These are phyloP conservation scores for Neophaeococcomyces aloes DNA, from an alignment of 2,329 filamentous ascomycete species.

Conservation along the genomic window DNA sequence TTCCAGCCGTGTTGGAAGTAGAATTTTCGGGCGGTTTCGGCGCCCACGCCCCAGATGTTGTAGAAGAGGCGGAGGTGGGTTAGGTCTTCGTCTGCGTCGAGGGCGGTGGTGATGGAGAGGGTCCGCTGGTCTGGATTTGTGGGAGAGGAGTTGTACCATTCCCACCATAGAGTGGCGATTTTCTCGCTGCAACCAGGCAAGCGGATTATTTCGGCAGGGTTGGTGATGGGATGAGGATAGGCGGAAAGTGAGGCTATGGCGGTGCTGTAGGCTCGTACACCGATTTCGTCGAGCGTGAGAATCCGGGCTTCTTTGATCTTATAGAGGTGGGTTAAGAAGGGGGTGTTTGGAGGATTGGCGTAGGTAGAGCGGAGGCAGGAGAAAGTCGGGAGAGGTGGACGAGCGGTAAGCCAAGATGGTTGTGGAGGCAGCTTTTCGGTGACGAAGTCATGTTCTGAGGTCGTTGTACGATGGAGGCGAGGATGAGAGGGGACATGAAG, in stretches of 20 bases:
- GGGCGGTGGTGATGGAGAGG: slow-evolving; percentile 53
- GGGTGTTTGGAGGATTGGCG: slow-evolving; percentile 57
- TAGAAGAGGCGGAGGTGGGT: slow-evolving; percentile 60
- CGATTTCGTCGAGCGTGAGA: slow-evolving; percentile 64
- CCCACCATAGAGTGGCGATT: slow-evolving; percentile 64
- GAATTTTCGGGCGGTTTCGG: slow-evolving; percentile 69
- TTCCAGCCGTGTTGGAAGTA: slow-evolving; percentile 66
- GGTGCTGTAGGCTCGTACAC: slow-evolving; percentile 75
- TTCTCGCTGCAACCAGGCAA: slow-evolving; percentile 76
- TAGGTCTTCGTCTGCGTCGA: slow-evolving; percentile 55
- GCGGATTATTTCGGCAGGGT: slow-evolving; percentile 32
- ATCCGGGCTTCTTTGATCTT: slow-evolving; percentile 62
- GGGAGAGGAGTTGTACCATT: slow-evolving; percentile 50
- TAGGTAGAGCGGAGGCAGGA: slow-evolving; percentile 73
- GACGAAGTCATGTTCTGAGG: slow-evolving; percentile 59
- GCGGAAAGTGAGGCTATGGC: slow-evolving; percentile 74
- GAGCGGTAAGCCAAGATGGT: slow-evolving; percentile 58
- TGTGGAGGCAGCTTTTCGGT: slow-evolving; percentile 45
- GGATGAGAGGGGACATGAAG: slow-evolving; percentile 26
- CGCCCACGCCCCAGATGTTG: slow-evolving; percentile 85
- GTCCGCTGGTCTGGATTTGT: slow-evolving; percentile 35
- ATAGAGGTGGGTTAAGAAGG: slow-evolving; percentile 63
- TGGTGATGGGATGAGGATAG: slow-evolving; percentile 54
- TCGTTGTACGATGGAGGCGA: slow-evolving; percentile 56
- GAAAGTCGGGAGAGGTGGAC: slow-evolving; percentile 45